These are phyloP conservation scores for Heliamphora exappendiculata DNA, from an alignment of 148 eudicot species.

Conservation along the genomic window DNA sequence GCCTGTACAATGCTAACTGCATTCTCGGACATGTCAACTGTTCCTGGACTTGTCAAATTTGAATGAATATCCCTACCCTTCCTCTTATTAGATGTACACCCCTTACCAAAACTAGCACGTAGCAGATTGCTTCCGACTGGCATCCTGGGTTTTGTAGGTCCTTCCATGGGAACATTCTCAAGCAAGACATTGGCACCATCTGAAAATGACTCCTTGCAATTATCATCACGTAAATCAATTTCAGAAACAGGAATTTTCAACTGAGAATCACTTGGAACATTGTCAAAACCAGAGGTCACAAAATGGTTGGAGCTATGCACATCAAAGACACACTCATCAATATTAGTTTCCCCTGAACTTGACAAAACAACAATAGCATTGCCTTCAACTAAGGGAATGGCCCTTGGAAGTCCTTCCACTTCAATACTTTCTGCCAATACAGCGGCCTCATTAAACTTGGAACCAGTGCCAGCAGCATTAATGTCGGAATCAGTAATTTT, in stretches of 20 bases:
- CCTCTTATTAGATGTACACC: slow-evolving; percentile 30
- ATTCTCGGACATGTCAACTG: slow-evolving; percentile 9
- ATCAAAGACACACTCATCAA: slow-evolving; percentile 12
- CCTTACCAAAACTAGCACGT: slow-evolving; percentile 17
- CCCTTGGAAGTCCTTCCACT: slow-evolving; percentile 19
- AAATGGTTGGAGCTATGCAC: slow-evolving; percentile 12
- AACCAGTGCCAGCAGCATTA: slow-evolving; percentile 11
- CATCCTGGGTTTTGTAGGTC: slow-evolving; percentile 15
- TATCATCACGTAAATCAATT: slow-evolving; percentile 13
- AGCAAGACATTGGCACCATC: slow-evolving; percentile 17
- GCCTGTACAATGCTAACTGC: slow-evolving; percentile 8
- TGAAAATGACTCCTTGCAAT: slow-evolving; percentile 17
- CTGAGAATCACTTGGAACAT: slow-evolving; percentile 12
- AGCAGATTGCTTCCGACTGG: slow-evolving; percentile 12
- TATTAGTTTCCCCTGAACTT: slow-evolving; percentile 12
- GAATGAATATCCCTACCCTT: slow-evolving; percentile 22
- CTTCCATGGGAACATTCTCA: slow-evolving; percentile 15
- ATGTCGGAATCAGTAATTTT: slow-evolving; percentile 7
- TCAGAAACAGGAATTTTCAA: slow-evolving; percentile 11
- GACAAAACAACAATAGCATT: slow-evolving; percentile 15
- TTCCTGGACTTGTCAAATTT: slow-evolving; percentile 17
- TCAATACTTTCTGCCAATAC: slow-evolving; percentile 16
- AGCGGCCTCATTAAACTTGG: slow-evolving; percentile 14
- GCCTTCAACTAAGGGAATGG: slow-evolving; percentile 8
- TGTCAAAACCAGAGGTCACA: slow-evolving; percentile 11